Evolutionary conservation across 371 early-diverging fungal species (phyloP).

Genomic region (Mortierella sp.): DNA sequence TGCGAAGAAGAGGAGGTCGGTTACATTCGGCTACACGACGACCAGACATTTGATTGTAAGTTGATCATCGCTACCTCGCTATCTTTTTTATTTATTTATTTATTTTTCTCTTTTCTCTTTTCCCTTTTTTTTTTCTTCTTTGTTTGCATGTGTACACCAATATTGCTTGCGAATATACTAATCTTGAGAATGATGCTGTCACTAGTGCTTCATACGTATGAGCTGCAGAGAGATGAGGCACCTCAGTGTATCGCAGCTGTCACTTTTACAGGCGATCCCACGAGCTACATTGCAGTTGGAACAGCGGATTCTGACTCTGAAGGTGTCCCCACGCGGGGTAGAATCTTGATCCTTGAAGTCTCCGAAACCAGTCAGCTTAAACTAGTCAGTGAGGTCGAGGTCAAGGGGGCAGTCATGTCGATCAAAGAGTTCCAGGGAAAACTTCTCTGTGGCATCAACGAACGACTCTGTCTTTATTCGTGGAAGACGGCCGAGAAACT

Average conservation of each 20-base stretch:
- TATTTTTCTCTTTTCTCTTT: too few relatives aligned
- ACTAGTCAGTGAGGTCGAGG: constrained; percentile 55
- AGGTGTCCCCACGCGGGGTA: constrained; percentile 70
- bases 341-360: constrained; percentile 65
- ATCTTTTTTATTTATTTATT: too few relatives aligned
- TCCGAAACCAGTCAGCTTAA: constrained; percentile 52
- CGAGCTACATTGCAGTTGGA: constrained; percentile 66
- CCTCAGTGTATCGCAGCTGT: constrained; percentile 50
- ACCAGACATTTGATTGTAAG: constrained; percentile 78
- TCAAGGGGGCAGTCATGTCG: constrained; percentile 69
- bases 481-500: constrained; percentile 48
- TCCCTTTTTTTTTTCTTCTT: too few relatives aligned
- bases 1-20: constrained; percentile 60
- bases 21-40: constrained; percentile 76
- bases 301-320: constrained; percentile 68
- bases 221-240: constrained; percentile 53
- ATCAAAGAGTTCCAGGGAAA: constrained; percentile 61
- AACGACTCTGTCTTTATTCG: constrained; percentile 58
- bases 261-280: constrained; percentile 30
- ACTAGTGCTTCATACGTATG: constrained; percentile 56
- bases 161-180: background rate
- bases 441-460: constrained; percentile 69
- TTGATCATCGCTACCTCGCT: too few relatives aligned
- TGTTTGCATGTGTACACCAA: too few relatives aligned
- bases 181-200: background rate